Evolutionary conservation across 73 alveolate genomes (phyloP), one percentile per base, ranked within the genome.

Genomic region (Paramecium caudatum): DNA sequence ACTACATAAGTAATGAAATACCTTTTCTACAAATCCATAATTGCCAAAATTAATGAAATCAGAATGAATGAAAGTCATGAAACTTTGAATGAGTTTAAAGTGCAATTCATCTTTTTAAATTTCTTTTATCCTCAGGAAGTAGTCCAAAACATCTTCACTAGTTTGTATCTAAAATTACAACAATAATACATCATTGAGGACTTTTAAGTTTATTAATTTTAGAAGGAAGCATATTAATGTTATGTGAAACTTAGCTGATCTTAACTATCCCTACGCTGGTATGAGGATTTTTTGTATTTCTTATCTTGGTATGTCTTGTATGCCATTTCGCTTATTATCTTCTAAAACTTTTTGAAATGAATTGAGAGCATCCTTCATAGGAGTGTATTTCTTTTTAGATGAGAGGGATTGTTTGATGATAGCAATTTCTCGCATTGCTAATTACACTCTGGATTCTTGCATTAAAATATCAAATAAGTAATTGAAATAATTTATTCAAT

Each of bases 41-140:
- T 74, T 74, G 88, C 88, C 68, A 43, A 74, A 74, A 74, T 74
- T 74, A 30, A 74, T 74, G 27, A 74, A 74, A 41, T 74, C 88
- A 1, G 46, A 39, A 74, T 74, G 88, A 8, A 74, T 21, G 32
- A 74, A 45, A 4, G 88, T 74, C 49, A 34, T 74, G 32, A 74
- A 74, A 16, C 55, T 27, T 74, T 74, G 32, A 13, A 74, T 74
- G 0, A 74, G 47, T 43, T 74, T 74, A 12, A 34, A 39, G 7
- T 74, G 32, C 3, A 74, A 25, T 43, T 37, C 62, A 12, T 74
- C 88, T 43, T 74, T 74, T 30, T 74, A 9, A 16, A 74, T 74
- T 17, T 74, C 88, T 74, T 74, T 74, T 6, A 74, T 74, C 16
- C 17, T 74, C 15, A 74, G 32, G 32, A 74, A 74, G 21, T 74